Evolutionary conservation across 2,329 filamentous ascomycete genomes (phyloP), one percentile per base, ranked within the genome.

Genomic region (Graphilbum ipis-grandicollis): DNA sequence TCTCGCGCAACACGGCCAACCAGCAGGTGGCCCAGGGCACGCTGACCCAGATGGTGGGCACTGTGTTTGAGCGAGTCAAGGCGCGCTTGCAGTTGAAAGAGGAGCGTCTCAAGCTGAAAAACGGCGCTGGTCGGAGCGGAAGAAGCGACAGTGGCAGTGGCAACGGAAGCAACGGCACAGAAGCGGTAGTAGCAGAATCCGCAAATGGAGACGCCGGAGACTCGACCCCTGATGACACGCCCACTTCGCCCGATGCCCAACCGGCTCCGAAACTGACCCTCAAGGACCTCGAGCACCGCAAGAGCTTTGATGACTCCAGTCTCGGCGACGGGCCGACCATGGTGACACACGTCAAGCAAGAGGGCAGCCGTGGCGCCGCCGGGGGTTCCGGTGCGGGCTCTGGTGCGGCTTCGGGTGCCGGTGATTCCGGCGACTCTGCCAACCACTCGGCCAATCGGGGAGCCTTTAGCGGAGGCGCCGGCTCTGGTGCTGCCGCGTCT

Each of bases 21-120:
- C 90, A 98, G 62, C 86, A 93, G 56, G 83, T 96, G 35, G 92
- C 92, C 1, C 92, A 98, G 55, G 90, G 90, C 3, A 94, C 90
- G 4, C 63, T 98, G 50, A 93, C 88, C 4, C 90, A 98, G 58
- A 98, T 98, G 90, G 84, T 96, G 29, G 86, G 88, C 45, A 96
- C 88, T 2, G 90, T 98, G 3, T 98, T 98, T 50, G 90, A 98
- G 56, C 68, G 90, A 43, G 88, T 98, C 44, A 92, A 90, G 60
- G 71, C 72, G 1, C 71, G 90, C 37, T 61, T 98, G 43, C 78
- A 86, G 40, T 75, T 85, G 63, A 94, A 93, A 56, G 86, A 94
- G 52, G 67, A 80, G 26, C 72, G 84, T 17, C 49, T 79, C 39
- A n/a, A 17, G 29, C 29, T 13, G 15, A 31, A 31, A 7, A 18